Percentiles rank a stretch among this genome's conserved stretches.
phyloP scores from a whole-genome alignment of 75 land plant genomes.

The Pinus tabuliformis region DNA sequence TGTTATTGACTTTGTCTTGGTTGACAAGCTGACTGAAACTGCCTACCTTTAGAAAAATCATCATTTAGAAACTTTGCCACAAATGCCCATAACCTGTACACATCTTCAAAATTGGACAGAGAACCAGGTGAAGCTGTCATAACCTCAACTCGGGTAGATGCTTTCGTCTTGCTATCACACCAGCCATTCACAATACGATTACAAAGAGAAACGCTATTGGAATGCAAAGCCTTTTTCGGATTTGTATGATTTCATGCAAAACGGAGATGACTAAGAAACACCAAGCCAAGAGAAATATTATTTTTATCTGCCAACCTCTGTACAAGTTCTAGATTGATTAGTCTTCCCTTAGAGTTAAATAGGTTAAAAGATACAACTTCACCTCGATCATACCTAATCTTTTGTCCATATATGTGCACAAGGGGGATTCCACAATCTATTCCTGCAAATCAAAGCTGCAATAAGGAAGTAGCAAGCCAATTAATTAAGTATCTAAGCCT shows the following conservation, averaged over 20 bases:
- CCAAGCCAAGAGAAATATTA: conserved; percentile 42
- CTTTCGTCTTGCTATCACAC: conserved; percentile 2
- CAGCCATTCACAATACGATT: background rate
- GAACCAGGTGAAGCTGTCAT: conserved; percentile 41
- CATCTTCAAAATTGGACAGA: conserved; percentile 43
- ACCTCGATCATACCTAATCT: conserved; percentile 44
- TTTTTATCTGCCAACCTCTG: conserved; percentile 43
- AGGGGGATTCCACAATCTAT: conserved; percentile 15
- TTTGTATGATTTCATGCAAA: background rate
- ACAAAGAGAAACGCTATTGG: conserved; percentile 1
- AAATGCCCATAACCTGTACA: conserved; percentile 47
- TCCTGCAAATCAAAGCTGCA: conserved; percentile 46
- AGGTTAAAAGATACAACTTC: conserved; percentile 46
- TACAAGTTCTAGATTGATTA: conserved; percentile 34
- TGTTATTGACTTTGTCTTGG: background rate
- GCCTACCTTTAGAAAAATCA: conserved; percentile 30
- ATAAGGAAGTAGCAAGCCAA: conserved; percentile 72
- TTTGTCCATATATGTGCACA: conserved; percentile 54
- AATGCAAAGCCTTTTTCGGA: background rate
- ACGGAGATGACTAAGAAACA: conserved; percentile 24
- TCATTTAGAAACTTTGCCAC: conserved; percentile 52
- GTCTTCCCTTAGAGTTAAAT: conserved; percentile 27
- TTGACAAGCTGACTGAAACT: conserved; percentile 6
- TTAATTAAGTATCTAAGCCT: conserved; percentile 60
- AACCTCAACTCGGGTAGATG: conserved; percentile 8